A percentile compares a stretch with the other conserved stretches of the same genome.
phyloP scores from a whole-genome alignment of 2,329 filamentous ascomycete species.

The Trichoderma semiorbis region DNA sequence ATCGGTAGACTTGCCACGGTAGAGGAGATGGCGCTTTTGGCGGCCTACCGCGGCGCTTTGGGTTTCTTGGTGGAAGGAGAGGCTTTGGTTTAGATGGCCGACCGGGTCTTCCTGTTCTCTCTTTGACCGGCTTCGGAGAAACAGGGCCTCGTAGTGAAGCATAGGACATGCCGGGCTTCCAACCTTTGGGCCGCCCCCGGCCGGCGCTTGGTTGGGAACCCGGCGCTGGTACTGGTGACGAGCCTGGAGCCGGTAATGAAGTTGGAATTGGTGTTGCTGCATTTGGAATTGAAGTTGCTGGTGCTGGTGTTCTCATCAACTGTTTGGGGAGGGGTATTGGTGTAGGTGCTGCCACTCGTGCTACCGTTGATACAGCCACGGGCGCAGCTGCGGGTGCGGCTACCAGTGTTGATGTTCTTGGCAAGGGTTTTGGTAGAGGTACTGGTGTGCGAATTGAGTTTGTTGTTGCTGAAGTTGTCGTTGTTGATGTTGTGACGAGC shows the following conservation, averaged over 20 bases:
- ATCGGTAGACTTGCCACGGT: slow-evolving; percentile 41
- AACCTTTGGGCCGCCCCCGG: slow-evolving; percentile 49
- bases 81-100: slow-evolving; percentile 30
- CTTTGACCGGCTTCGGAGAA: slow-evolving; percentile 15
- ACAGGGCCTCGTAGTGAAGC: slow-evolving; percentile 21
- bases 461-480: background rate
- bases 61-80: slow-evolving; percentile 23
- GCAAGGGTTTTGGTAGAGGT: slow-evolving; percentile 4
- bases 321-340: background rate
- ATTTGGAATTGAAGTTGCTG: background rate
- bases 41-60: slow-evolving; percentile 43
- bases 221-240: background rate
- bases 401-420: background rate
- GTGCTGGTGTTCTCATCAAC: background rate
- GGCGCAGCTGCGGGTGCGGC: background rate
- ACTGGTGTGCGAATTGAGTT: background rate
- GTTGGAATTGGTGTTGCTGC: background rate
- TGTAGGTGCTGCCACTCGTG: background rate
- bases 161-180: slow-evolving; percentile 32
- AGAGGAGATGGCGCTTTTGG: slow-evolving; percentile 38
- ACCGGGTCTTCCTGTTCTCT: slow-evolving; percentile 24
- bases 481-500: background rate
- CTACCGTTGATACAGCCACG: background rate
- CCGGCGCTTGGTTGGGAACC: background rate
- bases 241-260: background rate